Conservation (phyloP, 2,329 filamentous ascomycete genomes). For the Harringtonia lauricola region DNA sequence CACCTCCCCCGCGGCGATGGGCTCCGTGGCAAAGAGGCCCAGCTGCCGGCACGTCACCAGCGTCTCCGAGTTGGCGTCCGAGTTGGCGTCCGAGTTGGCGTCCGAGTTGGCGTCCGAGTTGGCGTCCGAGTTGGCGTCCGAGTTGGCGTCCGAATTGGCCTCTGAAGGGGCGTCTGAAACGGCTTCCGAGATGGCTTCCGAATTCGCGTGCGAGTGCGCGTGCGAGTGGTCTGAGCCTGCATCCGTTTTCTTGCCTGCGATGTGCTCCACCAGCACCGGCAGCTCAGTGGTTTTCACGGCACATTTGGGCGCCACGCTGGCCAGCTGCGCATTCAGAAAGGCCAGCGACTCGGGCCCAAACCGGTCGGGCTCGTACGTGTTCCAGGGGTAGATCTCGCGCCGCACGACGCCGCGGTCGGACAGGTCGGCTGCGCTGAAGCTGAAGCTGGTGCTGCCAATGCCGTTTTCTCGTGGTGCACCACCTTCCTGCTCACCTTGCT, state of each 20-base stretch:
- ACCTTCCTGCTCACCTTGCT: too few relatives aligned
- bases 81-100: not conserved
- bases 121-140: too few relatives aligned
- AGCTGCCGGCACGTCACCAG: conserved; percentile 57
- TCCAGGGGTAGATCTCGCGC: conserved; percentile 61
- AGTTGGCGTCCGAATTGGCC: too few relatives aligned
- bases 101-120: too few relatives aligned
- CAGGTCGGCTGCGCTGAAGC: conserved; percentile 40
- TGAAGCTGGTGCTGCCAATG: conserved; percentile 16
- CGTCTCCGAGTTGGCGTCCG: conserved; percentile 31
- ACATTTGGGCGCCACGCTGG: conserved; percentile 65
- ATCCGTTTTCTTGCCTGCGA: too few relatives aligned
- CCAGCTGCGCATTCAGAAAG: conserved; percentile 61
- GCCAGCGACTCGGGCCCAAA: conserved; percentile 58
- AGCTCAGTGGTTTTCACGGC: conserved; percentile 67
- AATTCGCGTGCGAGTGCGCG: too few relatives aligned
- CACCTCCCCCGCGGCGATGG: conserved; percentile 64
- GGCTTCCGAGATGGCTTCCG: too few relatives aligned
- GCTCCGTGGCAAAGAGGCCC: conserved; percentile 77
- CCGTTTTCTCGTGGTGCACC: too few relatives aligned
- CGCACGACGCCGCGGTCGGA: conserved; percentile 62
- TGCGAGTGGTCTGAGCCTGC: too few relatives aligned
- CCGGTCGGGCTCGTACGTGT: conserved; percentile 56
- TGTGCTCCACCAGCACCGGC: conserved; percentile 55
- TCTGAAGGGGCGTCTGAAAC: not conserved